These are phyloP conservation scores for Cystobasidium tubakii DNA, from an alignment of 768 basidiomycete genomes.

Conservation along the genomic window DNA sequence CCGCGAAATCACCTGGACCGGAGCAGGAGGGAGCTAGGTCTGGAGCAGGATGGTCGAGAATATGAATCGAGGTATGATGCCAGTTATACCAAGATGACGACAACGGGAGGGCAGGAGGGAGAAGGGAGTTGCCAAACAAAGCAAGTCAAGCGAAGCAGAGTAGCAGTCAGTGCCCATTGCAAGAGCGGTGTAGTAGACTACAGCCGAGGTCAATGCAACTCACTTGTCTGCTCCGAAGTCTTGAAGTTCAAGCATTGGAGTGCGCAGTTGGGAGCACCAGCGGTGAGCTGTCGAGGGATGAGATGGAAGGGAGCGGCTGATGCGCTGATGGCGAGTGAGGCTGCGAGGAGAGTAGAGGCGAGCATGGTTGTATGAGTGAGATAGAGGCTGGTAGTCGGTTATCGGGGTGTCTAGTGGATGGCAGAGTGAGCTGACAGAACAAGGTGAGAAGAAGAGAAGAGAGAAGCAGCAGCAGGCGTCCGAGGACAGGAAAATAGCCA, in stretches of 20 bases:
- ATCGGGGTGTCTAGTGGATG: too few relatives aligned
- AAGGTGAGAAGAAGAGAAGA: neutral
- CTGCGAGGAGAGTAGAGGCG: neutral
- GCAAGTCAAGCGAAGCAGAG: neutral
- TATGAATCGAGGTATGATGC: neutral
- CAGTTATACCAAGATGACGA: neutral
- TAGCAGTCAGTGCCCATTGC: too few relatives aligned
- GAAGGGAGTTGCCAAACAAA: neutral
- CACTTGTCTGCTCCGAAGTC: neutral
- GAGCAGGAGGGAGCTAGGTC: conserved; percentile 8
- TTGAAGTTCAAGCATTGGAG: conserved; percentile 17
- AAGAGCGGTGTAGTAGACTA: too few relatives aligned
- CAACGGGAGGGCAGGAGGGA: neutral
- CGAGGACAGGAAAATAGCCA: too few relatives aligned
- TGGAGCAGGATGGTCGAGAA: neutral
- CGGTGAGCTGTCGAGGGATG: neutral
- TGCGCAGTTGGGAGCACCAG: conserved; percentile 7
- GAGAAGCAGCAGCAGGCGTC: neutral
- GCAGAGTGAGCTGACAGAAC: neutral
- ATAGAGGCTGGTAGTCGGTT: neutral
- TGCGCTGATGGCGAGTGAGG: neutral
- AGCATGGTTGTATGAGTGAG: neutral
- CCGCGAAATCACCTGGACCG: conserved; percentile 8
- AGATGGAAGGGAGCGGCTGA: conserved; percentile 1
- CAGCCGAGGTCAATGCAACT: too few relatives aligned